Base-by-base conservation (phyloP, 73 alveolate genomes). In the Paramecium primaurelia region DNA sequence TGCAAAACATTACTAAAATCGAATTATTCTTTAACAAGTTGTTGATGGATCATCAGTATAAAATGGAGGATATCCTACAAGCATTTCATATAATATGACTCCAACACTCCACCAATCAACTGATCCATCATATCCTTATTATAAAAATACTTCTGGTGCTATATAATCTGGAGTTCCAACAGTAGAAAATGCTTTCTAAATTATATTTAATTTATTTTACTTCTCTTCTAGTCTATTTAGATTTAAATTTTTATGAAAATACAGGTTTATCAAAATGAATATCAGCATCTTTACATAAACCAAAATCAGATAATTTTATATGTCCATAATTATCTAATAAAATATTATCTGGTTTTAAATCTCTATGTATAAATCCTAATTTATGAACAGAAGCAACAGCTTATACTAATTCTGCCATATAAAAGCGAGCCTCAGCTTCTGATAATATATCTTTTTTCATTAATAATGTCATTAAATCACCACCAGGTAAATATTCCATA, bases 91-190 rank as follows among this genome's bases (percentile, higher is more conserved):
- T 30, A 98, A 95, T 0, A 98, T 98, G 16, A 97, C 98, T 0
- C 99, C 99, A 1, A 98, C 98, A 92, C 98, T 94, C 99, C 99
- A 97, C 99, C 99, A 98, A 93, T 98, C 99, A 16, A 97, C 97
- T 86, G 96, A 93, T 91, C 95, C 97, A 20, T 96, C 96, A 90
- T 98, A 98, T 34, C 98, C 98, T 86, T 96, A 77, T 49, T 97
- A 86, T 16, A 97, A 96, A 44, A 97, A 96, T 12, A 98, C 99
- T 94, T 98, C 99, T 0, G 99, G 99, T 3, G 99, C 99, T 2
- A 98, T 98, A 86, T 98, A 98, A 95, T 98, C 99, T 10, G 99
- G 99, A 9, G 99, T 98, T 51, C 99, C 99, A 8, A 98, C 99
- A 8, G 99, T 98, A 51, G 98, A 95, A 92, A 91, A 98, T 8